Evolutionary conservation across 495 filamentous ascomycete species (phyloP).

Genomic region (Aspergillus indologenus): DNA sequence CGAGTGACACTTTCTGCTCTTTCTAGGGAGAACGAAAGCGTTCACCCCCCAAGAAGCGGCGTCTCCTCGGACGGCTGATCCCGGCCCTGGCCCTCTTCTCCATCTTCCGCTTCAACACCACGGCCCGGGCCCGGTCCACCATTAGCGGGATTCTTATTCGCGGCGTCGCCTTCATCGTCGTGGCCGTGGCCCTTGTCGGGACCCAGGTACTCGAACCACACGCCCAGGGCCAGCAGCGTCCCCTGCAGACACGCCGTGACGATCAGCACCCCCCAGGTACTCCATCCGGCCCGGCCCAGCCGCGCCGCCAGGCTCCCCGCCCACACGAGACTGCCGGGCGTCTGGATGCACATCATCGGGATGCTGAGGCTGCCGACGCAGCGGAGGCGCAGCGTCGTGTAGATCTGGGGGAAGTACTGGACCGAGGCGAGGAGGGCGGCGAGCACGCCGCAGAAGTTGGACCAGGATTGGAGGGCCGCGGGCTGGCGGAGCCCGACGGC

Average conservation of each 20-base stretch:
- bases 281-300: slow-evolving; percentile 83
- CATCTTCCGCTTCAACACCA: not conserved
- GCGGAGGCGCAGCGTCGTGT: slow-evolving; percentile 78
- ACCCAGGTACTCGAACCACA: slow-evolving; percentile 67
- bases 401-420: slow-evolving; percentile 95
- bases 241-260: slow-evolving; percentile 86
- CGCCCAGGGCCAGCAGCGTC: slow-evolving; percentile 71
- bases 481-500: slow-evolving; percentile 57
- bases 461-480: slow-evolving; percentile 64
- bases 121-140: slow-evolving; percentile 18
- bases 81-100: slow-evolving; percentile 22
- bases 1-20: no score
- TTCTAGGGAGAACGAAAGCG: not conserved
- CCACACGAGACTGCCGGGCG: slow-evolving; percentile 86
- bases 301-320: slow-evolving; percentile 78
- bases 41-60: slow-evolving; percentile 34
- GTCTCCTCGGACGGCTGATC: slow-evolving; percentile 45
- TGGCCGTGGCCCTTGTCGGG: slow-evolving; percentile 34
- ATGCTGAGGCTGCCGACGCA: slow-evolving; percentile 87
- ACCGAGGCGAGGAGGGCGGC: slow-evolving; percentile 75
- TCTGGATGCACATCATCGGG: slow-evolving; percentile 98
- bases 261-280: slow-evolving; percentile 86
- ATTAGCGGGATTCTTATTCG: slow-evolving; percentile 25
- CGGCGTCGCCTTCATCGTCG: slow-evolving; percentile 25
- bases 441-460: slow-evolving; percentile 76